Evolutionary conservation across 2,329 filamentous ascomycete genomes (phyloP).

Genomic region (Fusarium sp.): DNA sequence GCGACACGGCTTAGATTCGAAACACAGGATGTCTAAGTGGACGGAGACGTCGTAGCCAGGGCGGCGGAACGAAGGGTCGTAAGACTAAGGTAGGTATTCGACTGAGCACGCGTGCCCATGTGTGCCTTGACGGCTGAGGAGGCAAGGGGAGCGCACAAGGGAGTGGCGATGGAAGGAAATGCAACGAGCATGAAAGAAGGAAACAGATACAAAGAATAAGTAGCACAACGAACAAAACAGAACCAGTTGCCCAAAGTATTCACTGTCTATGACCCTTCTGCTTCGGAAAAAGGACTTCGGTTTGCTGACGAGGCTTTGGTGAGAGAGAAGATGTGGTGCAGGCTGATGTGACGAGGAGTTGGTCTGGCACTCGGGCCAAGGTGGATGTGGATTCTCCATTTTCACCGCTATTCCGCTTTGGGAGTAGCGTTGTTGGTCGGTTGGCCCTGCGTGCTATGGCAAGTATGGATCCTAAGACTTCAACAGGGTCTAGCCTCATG

Average conservation of each 20-base stretch:
- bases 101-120: constrained; percentile 27
- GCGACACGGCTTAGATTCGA: constrained; percentile 11
- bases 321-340: constrained; percentile 43
- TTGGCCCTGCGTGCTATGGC: constrained; percentile 15
- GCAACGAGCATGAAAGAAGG: constrained; percentile 11
- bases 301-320: constrained; percentile 45
- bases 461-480: constrained; percentile 10
- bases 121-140: constrained; percentile 20
- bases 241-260: constrained; percentile 1
- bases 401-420: not conserved
- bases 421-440: not conserved
- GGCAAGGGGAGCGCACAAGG: constrained; percentile 40
- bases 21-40: constrained; percentile 7
- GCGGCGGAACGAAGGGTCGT: constrained; percentile 24
- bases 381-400: constrained; percentile 32
- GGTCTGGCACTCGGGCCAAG: constrained; percentile 29
- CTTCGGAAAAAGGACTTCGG: constrained; percentile 9
- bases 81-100: not conserved
- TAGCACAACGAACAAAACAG: constrained; percentile 2
- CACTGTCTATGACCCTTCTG: constrained; percentile 20
- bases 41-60: constrained; percentile 26
- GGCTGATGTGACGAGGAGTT: constrained; percentile 46
- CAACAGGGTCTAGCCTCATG: constrained; percentile 26
- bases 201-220: constrained; percentile 1
- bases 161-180: constrained; percentile 17